These are phyloP conservation scores for Pseudonitzschia pungens DNA, from an alignment of 108 stramenopile species.

Conservation along the genomic window DNA sequence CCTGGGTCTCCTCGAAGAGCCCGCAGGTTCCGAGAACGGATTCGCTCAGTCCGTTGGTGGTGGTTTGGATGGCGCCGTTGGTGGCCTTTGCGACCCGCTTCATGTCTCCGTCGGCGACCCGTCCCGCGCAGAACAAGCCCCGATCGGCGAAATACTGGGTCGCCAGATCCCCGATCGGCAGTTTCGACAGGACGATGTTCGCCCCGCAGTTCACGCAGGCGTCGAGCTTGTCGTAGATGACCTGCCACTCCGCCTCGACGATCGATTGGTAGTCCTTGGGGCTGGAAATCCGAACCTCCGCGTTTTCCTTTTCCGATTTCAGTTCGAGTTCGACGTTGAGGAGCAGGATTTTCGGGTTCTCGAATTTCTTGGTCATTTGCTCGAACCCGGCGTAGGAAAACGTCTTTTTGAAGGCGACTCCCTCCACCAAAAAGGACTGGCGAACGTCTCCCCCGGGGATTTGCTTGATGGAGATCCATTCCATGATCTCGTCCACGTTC, in stretches of 20 bases:
- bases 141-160: constrained; percentile 99
- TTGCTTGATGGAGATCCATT: constrained; percentile 95
- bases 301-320: constrained; percentile 99
- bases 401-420: constrained; percentile 99
- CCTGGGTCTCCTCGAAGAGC: constrained; percentile 92
- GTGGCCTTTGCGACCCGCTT: constrained; percentile 96
- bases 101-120: constrained; percentile 95
- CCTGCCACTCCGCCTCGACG: constrained; percentile 99
- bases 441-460: constrained; percentile 95
- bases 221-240: constrained; percentile 98
- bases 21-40: constrained; percentile 91
- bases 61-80: constrained; percentile 90
- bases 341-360: constrained; percentile 87
- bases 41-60: constrained; percentile 74
- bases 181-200: constrained; percentile 94
- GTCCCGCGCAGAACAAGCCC: constrained; percentile 97
- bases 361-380: constrained; percentile 98
- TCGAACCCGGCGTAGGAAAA: constrained; percentile 99
- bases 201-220: constrained; percentile 91
- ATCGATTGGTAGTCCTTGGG: constrained; percentile 97
- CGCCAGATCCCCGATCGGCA: constrained; percentile 98
- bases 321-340: constrained; percentile 99
- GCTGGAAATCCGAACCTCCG: constrained; percentile 97
- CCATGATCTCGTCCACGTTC: constrained; percentile 73
- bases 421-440: constrained; percentile 94